Evolutionary conservation across 2,329 filamentous ascomycete species (phyloP).

Genomic region (Fusarium circinatum): DNA sequence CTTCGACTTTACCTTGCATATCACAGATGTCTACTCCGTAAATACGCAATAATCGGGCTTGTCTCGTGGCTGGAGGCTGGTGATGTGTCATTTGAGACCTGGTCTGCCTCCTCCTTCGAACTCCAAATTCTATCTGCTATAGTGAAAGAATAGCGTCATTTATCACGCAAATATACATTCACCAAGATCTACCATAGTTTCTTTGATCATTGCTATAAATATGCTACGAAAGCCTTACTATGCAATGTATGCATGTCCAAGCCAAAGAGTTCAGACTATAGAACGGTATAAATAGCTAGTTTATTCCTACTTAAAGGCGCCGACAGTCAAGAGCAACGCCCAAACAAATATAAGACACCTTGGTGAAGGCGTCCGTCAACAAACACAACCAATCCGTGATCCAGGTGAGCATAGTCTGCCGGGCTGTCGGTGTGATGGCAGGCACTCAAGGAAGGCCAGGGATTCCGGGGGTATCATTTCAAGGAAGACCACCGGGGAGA

Average conservation of each 20-base stretch:
- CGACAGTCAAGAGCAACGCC: rapidly evolving
- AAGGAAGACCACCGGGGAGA: background rate
- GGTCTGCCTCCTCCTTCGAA: background rate
- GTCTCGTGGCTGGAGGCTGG: no score
- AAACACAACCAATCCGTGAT: rapidly evolving
- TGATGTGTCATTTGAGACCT: no score
- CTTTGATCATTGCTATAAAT: background rate
- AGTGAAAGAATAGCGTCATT: no score
- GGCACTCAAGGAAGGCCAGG: background rate
- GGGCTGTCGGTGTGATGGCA: background rate
- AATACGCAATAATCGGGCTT: no score
- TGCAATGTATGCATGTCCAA: background rate
- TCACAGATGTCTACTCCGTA: no score
- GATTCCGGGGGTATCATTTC: background rate
- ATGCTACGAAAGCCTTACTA: background rate
- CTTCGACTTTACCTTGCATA: no score
- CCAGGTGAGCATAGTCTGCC: rapidly evolving
- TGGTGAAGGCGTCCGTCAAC: rapidly evolving
- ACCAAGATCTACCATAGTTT: background rate
- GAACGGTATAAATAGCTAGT: background rate
- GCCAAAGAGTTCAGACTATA: no score
- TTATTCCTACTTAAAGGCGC: rapidly evolving
- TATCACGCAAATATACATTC: rapidly evolving
- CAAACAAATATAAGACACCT: rapidly evolving
- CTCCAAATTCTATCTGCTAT: rapidly evolving